These are phyloP conservation scores for Elaeis guineensis DNA, from an alignment of 176 grass and related monocot species.

Conservation along the genomic window DNA sequence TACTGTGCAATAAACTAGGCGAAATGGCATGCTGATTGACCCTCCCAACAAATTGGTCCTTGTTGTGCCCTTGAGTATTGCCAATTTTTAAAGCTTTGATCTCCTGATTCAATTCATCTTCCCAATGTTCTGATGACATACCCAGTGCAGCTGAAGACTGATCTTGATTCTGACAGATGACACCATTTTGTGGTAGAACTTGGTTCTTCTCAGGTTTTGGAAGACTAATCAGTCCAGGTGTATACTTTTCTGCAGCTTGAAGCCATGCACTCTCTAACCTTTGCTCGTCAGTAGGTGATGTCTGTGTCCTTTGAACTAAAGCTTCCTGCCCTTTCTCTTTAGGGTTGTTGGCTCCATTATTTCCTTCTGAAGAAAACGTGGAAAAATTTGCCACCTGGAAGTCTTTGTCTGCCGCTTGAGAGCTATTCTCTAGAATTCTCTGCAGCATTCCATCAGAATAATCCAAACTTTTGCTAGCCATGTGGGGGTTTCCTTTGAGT, in stretches of 20 bases:
- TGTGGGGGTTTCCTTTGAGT: slow-evolving; percentile 30
- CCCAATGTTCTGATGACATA: slow-evolving; percentile 28
- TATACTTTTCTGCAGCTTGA: slow-evolving; percentile 44
- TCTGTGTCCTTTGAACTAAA: slow-evolving; percentile 9
- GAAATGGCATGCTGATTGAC: slow-evolving; percentile 42
- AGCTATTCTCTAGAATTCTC: slow-evolving; percentile 14
- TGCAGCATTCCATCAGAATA: slow-evolving; percentile 26
- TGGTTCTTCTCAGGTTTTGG: slow-evolving; percentile 47
- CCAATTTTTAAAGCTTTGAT: slow-evolving; percentile 50
- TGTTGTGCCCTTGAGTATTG: slow-evolving; percentile 18
- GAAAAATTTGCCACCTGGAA: slow-evolving; percentile 5
- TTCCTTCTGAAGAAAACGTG: slow-evolving; percentile 20
- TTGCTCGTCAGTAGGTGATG: slow-evolving; percentile 42
- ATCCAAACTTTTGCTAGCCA: slow-evolving; percentile 29
- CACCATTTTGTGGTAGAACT: slow-evolving; percentile 43
- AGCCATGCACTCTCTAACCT: slow-evolving; percentile 89
- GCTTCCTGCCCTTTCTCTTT: slow-evolving; percentile 24
- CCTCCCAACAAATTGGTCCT: slow-evolving; percentile 19
- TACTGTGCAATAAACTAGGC: slow-evolving; percentile 63
- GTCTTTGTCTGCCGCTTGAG: slow-evolving; percentile 6
- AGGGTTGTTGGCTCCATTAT: background rate
- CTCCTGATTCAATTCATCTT: slow-evolving; percentile 46
- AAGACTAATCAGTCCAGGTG: slow-evolving; percentile 30
- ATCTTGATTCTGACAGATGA: slow-evolving; percentile 11
- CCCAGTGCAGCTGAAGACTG: slow-evolving; percentile 20